A percentile compares a stretch with the other conserved stretches of the same genome.
Conservation (phyloP, 2,329 filamentous ascomycete species). For the Pseudogymnoascus sp. region DNA sequence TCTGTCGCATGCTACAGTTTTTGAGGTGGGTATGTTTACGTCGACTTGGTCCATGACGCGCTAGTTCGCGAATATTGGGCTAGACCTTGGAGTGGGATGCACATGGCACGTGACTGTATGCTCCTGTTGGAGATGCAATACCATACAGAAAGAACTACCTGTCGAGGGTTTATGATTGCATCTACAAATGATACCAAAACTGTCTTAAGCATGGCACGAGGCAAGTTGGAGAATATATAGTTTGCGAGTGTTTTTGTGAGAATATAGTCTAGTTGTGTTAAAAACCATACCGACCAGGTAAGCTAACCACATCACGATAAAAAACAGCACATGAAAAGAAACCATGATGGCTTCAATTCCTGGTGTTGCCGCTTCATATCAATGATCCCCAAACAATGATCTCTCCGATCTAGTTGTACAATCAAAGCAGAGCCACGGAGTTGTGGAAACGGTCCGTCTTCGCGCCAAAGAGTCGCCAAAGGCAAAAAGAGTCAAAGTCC, state of each 20-base stretch:
- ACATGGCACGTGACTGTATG: not conserved
- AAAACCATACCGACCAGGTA: conserved; percentile 9
- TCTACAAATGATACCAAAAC: not conserved
- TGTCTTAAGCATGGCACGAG: not conserved
- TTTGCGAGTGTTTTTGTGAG: conserved; percentile 11
- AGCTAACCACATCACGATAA: conserved; percentile 9
- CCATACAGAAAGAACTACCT: not conserved
- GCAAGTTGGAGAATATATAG: not conserved
- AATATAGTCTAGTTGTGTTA: conserved; percentile 10
- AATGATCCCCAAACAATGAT: conserved; percentile 10
- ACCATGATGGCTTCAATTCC: not conserved
- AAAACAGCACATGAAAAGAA: not conserved
- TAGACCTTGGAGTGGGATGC: not conserved
- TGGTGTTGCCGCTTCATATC: not conserved
- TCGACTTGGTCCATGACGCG: not conserved
- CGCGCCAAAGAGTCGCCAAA: not conserved
- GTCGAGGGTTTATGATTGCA: not conserved
- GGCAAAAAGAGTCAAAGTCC: conserved; percentile 9
- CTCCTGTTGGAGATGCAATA: not conserved
- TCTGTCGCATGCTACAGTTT: not conserved
- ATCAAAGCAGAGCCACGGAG: conserved; percentile 2
- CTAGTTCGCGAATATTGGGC: not conserved
- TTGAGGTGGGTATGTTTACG: not conserved
- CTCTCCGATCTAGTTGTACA: conserved; percentile 5
- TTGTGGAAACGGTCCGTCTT: conserved; percentile 8